Evolutionary conservation across 2,329 filamentous ascomycete genomes (phyloP).

Genomic region (Aspergillus quadrilineatus): DNA sequence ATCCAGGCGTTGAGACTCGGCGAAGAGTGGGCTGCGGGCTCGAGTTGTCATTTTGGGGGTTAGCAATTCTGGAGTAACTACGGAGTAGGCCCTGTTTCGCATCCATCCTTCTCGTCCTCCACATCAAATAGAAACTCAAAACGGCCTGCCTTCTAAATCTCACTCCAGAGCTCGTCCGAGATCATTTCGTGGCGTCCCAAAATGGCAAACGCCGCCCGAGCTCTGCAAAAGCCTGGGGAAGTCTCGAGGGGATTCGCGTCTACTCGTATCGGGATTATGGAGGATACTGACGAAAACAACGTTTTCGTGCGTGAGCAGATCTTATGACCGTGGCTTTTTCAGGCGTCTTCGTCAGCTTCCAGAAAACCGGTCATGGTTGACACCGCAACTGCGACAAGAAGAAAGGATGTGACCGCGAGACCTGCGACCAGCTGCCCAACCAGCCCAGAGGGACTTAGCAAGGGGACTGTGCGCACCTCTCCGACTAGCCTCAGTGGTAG

Average conservation of each 20-base stretch:
- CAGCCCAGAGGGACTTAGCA: slow-evolving; percentile 2
- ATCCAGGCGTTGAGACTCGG: slow-evolving; percentile 16
- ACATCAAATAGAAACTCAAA: slow-evolving; percentile 13
- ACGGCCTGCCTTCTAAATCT: neutral
- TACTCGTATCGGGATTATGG: neutral
- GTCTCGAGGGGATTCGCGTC: neutral
- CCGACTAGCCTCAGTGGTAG: neutral
- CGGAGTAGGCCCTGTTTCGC: slow-evolving; percentile 2
- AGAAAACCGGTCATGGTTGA: slow-evolving; percentile 16
- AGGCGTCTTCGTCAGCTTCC: slow-evolving; percentile 19
- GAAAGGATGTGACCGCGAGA: slow-evolving; percentile 14
- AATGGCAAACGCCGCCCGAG: slow-evolving; percentile 20
- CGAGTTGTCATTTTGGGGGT: neutral
- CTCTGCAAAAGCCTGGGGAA: neutral
- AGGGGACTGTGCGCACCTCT: slow-evolving; percentile 22
- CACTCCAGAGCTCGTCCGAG: slow-evolving; percentile 5
- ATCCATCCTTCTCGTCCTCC: slow-evolving; percentile 7
- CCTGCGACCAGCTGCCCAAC: slow-evolving; percentile 15
- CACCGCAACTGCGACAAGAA: slow-evolving; percentile 22
- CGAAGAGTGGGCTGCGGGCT: neutral
- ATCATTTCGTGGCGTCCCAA: slow-evolving; percentile 14
- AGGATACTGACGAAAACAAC: neutral
- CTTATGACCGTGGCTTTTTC: slow-evolving; percentile 3
- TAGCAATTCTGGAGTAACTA: slow-evolving; percentile 10
- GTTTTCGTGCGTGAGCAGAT: neutral